Percentiles rank a stretch among this genome's conserved stretches.
Conservation (phyloP, 192 early-diverging fungal genomes). For the Lobosporangium transversale region DNA sequence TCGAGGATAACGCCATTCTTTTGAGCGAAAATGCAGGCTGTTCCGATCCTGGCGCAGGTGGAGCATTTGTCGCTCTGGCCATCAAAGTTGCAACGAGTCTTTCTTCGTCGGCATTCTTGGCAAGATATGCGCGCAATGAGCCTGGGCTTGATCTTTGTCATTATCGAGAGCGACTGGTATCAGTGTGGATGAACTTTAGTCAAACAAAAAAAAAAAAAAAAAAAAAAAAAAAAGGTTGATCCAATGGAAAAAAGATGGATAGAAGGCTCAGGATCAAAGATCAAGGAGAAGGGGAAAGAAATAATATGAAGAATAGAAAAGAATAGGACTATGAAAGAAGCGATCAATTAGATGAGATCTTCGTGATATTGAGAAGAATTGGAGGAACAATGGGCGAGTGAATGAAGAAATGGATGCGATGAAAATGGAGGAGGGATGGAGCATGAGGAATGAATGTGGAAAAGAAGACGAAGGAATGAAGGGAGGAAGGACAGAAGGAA, state of each 20-base stretch:
- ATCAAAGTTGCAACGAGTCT: constrained; percentile 46
- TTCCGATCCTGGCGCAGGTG: constrained; percentile 39
- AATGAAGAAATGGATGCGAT: not conserved
- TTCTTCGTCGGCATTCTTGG: constrained; percentile 41
- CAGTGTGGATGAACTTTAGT: too few relatives aligned
- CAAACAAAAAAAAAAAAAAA: too few relatives aligned
- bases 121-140: constrained; percentile 52
- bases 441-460: not conserved
- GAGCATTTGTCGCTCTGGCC: constrained; percentile 45
- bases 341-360: too few relatives aligned
- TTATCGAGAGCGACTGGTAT: too few relatives aligned
- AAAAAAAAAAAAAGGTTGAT: too few relatives aligned
- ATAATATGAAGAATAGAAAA: not conserved
- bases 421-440: not conserved
- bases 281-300: not conserved
- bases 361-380: too few relatives aligned
- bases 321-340: not conserved
- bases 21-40: constrained; percentile 37
- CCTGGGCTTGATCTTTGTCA: constrained; percentile 50
- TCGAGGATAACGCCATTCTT: constrained; percentile 44
- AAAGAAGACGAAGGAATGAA: not conserved
- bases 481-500: not conserved
- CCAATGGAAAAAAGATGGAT: too few relatives aligned
- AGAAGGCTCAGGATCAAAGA: not conserved
- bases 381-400: too few relatives aligned